Evolutionary conservation across 345 rosid species (phyloP).

Genomic region (Brassica incana): DNA sequence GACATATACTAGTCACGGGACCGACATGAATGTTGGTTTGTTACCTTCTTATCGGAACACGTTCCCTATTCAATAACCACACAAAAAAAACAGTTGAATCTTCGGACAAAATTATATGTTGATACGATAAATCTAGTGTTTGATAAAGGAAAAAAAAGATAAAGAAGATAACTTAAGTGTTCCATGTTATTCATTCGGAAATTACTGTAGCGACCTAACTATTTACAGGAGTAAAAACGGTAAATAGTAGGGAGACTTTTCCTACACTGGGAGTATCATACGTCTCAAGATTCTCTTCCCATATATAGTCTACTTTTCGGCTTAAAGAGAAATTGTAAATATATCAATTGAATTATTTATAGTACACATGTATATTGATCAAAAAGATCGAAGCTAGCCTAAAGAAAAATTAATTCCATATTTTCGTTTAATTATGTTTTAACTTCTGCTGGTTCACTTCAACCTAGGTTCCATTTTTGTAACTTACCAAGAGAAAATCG

Average conservation of each 20-base stretch:
- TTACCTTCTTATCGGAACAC: slow-evolving; percentile 33
- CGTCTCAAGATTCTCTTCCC: slow-evolving; percentile 25
- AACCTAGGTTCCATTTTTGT: too few species aligned
- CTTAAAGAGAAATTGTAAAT: slow-evolving; percentile 18
- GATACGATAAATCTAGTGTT: not conserved
- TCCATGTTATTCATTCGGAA: not conserved
- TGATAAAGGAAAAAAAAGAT: not conserved
- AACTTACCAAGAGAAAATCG: too few species aligned
- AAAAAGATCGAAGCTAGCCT: not conserved
- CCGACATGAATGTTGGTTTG: slow-evolving; percentile 35
- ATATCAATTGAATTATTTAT: not conserved
- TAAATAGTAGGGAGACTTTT: slow-evolving; percentile 9
- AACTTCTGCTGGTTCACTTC: too few species aligned
- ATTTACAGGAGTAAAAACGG: slow-evolving; percentile 5
- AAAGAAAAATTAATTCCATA: not conserved
- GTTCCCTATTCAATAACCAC: slow-evolving; percentile 33
- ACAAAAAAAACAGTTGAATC: slow-evolving; percentile 2
- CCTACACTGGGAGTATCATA: slow-evolving; percentile 28
- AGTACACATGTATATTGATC: not conserved
- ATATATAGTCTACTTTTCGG: slow-evolving; percentile 26
- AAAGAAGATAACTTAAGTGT: not conserved
- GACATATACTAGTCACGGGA: slow-evolving; percentile 31
- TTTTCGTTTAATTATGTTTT: not conserved
- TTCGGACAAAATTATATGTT: slow-evolving; percentile 3
- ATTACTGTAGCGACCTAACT: not conserved